Evolutionary conservation across 768 basidiomycete species (phyloP).

Genomic region (Lanmaoa pseudosensibilis): DNA sequence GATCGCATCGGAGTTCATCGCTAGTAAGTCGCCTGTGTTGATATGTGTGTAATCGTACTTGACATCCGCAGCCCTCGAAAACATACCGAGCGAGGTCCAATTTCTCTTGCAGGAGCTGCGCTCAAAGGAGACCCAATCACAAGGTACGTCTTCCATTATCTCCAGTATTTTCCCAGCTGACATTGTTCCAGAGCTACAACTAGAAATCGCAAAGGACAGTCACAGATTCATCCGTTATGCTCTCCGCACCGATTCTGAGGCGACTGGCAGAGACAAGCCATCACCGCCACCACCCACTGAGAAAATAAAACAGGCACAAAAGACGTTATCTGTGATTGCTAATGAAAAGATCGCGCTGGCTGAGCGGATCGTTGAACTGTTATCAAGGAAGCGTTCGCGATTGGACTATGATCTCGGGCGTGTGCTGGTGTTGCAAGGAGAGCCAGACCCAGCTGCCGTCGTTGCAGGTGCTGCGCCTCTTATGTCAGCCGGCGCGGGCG

Average conservation of each 20-base stretch:
- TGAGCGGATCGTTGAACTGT: slow-evolving; percentile 43
- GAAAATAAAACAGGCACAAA: slow-evolving; percentile 31
- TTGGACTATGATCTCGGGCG: slow-evolving; percentile 47
- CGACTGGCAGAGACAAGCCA: slow-evolving; percentile 35
- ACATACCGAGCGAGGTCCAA: slow-evolving; percentile 49
- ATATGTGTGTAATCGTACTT: not conserved
- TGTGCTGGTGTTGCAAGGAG: slow-evolving; percentile 46
- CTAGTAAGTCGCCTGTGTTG: slow-evolving; percentile 36
- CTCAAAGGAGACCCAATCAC: slow-evolving; percentile 42
- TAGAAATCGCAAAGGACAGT: slow-evolving; percentile 45
- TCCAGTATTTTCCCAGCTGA: not conserved
- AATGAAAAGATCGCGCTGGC: slow-evolving; percentile 46
- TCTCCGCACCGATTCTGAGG: slow-evolving; percentile 32
- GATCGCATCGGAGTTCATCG: slow-evolving; percentile 50
- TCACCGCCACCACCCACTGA: slow-evolving; percentile 28
- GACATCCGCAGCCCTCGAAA: slow-evolving; percentile 43
- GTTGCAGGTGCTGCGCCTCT: slow-evolving; percentile 30
- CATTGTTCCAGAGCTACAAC: slow-evolving; percentile 37
- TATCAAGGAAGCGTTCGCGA: slow-evolving; percentile 46
- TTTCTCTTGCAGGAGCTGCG: slow-evolving; percentile 50
- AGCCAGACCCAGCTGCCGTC: slow-evolving; percentile 37
- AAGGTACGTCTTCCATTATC: slow-evolving; percentile 32
- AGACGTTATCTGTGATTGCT: slow-evolving; percentile 33
- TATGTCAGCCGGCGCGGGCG: slow-evolving; percentile 13
- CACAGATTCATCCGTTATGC: slow-evolving; percentile 46